These are phyloP conservation scores for Calcarisporium arbuscula DNA, from an alignment of 2,329 filamentous ascomycete species.

Conservation along the genomic window DNA sequence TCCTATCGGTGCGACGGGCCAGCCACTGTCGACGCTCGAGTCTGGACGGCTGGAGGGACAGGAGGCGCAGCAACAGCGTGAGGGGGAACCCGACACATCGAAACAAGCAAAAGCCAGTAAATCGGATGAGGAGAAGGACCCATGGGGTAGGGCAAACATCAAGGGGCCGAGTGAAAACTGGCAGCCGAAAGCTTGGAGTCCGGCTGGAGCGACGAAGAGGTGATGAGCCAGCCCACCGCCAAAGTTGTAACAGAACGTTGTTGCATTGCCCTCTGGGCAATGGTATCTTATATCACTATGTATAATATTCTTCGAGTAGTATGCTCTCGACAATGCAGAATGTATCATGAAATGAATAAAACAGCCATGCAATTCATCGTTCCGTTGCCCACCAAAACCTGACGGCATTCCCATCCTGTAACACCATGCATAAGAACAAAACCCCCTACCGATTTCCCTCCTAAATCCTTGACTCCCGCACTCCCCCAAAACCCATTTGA, in stretches of 20 bases:
- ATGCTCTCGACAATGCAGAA: no score
- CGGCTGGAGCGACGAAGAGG: constrained; percentile 30
- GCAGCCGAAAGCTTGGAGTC: constrained; percentile 60
- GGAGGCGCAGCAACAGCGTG: not conserved
- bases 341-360: no score
- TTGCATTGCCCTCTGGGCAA: not conserved
- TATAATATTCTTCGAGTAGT: no score
- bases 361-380: no score
- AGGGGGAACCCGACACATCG: not conserved
- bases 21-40: constrained; percentile 12
- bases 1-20: constrained; percentile 14
- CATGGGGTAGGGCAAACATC: constrained; percentile 48
- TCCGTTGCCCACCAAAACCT: no score
- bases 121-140: constrained; percentile 31
- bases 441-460: no score
- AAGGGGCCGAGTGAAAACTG: constrained; percentile 55
- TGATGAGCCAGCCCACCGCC: constrained; percentile 7
- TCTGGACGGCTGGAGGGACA: not conserved
- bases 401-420: no score
- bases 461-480: no score
- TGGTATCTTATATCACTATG: not conserved
- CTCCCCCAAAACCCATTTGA: no score
- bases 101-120: constrained; percentile 3
- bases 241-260: not conserved
- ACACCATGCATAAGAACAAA: no score